phyloP scores from a whole-genome alignment of 345 rosid species.

The Salix exigua region DNA sequence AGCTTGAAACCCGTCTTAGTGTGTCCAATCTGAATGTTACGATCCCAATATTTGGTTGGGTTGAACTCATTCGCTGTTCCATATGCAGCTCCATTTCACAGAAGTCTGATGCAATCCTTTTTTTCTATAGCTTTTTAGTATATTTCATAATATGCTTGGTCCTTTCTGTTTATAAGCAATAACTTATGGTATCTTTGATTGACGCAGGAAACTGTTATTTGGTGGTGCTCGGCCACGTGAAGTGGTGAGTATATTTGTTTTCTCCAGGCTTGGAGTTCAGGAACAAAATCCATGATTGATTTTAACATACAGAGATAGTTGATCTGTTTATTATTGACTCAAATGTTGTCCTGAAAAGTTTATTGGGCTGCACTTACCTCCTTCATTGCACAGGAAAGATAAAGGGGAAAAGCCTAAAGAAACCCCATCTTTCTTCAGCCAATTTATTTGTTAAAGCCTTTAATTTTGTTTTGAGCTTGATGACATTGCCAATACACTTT shows the following conservation, averaged over 20 bases:
- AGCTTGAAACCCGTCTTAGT: background rate
- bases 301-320: background rate
- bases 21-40: background rate
- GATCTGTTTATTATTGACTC: background rate
- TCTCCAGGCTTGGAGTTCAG: conserved; percentile 11
- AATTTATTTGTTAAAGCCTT: background rate
- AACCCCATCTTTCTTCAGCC: background rate
- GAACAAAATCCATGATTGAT: background rate
- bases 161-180: background rate
- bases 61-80: background rate
- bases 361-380: background rate
- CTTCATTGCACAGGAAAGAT: background rate
- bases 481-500: conserved; percentile 5
- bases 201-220: conserved; percentile 63
- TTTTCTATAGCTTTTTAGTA: background rate
- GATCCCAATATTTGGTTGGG: background rate
- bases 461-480: background rate
- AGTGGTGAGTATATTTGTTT: conserved; percentile 46
- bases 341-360: too few relatives aligned
- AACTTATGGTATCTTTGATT: conserved; percentile 16
- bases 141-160: background rate
- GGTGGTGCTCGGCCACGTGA: conserved; percentile 90
- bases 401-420: background rate
- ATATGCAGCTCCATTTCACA: background rate
- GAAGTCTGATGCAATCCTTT: background rate